phyloP scores from a whole-genome alignment of 2,329 filamentous ascomycete genomes.

The Chrysoporthe cubensis region DNA sequence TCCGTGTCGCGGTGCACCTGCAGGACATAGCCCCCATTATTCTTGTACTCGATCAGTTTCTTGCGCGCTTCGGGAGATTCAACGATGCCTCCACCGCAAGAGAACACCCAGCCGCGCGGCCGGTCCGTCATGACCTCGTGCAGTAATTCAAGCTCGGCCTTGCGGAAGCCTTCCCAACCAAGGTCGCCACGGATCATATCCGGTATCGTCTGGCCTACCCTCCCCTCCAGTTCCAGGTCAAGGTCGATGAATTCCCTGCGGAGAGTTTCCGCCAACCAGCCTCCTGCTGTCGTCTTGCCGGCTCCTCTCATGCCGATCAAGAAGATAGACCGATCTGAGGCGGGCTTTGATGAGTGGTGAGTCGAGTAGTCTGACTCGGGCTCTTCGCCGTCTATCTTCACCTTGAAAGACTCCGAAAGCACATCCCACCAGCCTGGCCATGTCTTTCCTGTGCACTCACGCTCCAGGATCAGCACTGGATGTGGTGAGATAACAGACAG shows the following conservation, averaged over 20 bases:
- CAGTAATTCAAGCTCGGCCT: conserved; percentile 76
- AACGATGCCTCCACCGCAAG: conserved; percentile 91
- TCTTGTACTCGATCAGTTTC: conserved; percentile 73
- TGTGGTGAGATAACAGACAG: conserved; percentile 73
- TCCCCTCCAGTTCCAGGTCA: conserved; percentile 81
- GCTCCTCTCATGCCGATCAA: conserved; percentile 97
- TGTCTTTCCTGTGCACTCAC: conserved; percentile 94
- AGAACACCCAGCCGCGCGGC: conserved; percentile 78
- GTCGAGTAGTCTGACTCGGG: conserved; percentile 37
- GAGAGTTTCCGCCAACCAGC: conserved; percentile 78
- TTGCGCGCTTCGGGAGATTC: conserved; percentile 81
- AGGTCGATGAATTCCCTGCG: conserved; percentile 82
- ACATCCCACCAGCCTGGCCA: conserved; percentile 99
- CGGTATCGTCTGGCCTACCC: conserved; percentile 76
- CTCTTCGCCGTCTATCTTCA: conserved; percentile 77
- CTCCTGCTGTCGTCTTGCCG: conserved; percentile 91
- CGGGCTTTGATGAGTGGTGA: conserved; percentile 36
- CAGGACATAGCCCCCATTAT: conserved; percentile 80
- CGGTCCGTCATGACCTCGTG: conserved; percentile 75
- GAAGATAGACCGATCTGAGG: conserved; percentile 72
- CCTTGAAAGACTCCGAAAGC: conserved; percentile 76
- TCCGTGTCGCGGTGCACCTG: conserved; percentile 87
- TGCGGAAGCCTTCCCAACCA: conserved; percentile 89
- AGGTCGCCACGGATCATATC: conserved; percentile 73
- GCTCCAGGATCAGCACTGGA: conserved; percentile 79